Conservation (phyloP, 441 rosid genomes). For the Aquilaria agallochum region DNA sequence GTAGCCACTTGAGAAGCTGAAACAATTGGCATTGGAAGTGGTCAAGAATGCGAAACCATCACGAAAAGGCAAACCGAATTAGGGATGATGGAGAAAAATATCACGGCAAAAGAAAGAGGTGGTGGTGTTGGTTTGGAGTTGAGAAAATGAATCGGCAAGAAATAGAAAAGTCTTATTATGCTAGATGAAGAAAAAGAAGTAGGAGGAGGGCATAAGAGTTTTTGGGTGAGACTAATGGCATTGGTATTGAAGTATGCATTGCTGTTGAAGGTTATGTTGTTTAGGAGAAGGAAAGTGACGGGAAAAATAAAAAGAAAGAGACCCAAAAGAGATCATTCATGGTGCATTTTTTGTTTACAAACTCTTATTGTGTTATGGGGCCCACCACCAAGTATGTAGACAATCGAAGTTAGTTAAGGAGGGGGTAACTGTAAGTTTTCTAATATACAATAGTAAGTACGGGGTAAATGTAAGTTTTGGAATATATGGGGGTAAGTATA, state of each 20-base stretch:
- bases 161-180: slow-evolving; percentile 62
- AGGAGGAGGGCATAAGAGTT: slow-evolving; percentile 34
- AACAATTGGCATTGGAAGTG: slow-evolving; percentile 66
- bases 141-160: slow-evolving; percentile 52
- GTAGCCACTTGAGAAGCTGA: slow-evolving; percentile 54
- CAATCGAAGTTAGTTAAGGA: too few species aligned
- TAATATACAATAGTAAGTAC: too few species aligned
- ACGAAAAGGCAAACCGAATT: slow-evolving; percentile 57
- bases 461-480: too few species aligned
- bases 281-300: slow-evolving; percentile 28
- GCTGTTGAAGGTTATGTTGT: slow-evolving; percentile 63
- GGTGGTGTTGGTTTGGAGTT: slow-evolving; percentile 40
- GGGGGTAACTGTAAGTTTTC: too few species aligned
- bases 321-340: slow-evolving; percentile 22
- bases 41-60: slow-evolving; percentile 81
- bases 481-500: too few species aligned
- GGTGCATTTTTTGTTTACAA: too few species aligned
- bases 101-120: slow-evolving; percentile 61
- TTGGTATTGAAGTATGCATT: slow-evolving; percentile 48
- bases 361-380: too few species aligned
- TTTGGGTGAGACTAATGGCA: slow-evolving; percentile 65
- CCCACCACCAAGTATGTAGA: too few species aligned
- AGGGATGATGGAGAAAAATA: slow-evolving; percentile 59
- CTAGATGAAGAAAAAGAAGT: slow-evolving; percentile 19
- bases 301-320: slow-evolving; percentile 22